These are phyloP conservation scores for Fraxinus baroniana DNA, from an alignment of 305 asterid genomes.

Conservation along the genomic window DNA sequence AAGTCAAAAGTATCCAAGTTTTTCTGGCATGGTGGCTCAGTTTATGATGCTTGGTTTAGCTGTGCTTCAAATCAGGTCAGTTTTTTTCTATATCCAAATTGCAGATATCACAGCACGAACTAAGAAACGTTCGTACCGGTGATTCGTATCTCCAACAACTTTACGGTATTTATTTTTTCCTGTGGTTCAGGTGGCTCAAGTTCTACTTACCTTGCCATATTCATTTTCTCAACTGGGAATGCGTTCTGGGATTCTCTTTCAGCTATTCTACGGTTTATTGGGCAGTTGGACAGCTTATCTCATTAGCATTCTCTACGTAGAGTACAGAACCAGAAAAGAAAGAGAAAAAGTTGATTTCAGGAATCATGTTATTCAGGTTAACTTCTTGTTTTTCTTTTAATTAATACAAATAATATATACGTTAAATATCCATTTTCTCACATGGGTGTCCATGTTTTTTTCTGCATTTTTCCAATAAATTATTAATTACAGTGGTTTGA, in stretches of 20 bases:
- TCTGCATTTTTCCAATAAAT: neutral
- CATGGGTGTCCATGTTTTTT: constrained; percentile 22
- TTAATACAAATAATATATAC: neutral
- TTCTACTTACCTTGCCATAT: constrained; percentile 40
- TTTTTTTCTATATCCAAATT: neutral
- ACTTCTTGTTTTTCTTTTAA: neutral
- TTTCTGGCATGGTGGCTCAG: constrained; percentile 80
- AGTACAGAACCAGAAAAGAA: constrained; percentile 50
- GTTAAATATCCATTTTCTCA: constrained; percentile 7
- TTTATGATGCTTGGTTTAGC: constrained; percentile 84
- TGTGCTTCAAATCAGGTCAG: constrained; percentile 69
- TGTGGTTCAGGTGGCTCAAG: constrained; percentile 30
- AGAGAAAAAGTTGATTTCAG: constrained; percentile 47
- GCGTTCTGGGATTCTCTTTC: constrained; percentile 36
- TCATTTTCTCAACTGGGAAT: constrained; percentile 44
- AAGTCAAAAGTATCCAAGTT: constrained; percentile 59
- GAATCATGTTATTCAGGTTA: constrained; percentile 54
- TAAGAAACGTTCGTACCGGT: no score
- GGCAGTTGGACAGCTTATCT: constrained; percentile 63
- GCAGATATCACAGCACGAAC: neutral
- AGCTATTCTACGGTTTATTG: constrained; percentile 40
- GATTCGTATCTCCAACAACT: neutral
- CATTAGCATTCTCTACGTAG: constrained; percentile 46
- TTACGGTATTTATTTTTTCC: neutral
- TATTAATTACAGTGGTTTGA: constrained; percentile 58